Conservation (phyloP, 306 rosid species). For the Malus sieversii region DNA sequence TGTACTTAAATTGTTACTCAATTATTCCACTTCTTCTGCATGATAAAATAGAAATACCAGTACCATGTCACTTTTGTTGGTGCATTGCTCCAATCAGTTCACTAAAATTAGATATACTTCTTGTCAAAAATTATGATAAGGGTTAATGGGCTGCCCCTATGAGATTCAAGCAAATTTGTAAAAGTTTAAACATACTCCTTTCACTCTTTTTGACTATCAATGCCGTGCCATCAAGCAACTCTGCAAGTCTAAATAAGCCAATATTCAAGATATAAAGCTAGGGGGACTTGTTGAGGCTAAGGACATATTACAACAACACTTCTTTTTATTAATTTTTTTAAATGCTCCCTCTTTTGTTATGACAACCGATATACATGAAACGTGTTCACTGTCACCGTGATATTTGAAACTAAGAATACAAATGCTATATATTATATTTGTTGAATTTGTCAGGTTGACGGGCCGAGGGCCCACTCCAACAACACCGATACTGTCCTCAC, state of each 20-base stretch:
- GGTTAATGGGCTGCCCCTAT: background rate
- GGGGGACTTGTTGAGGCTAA: background rate
- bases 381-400: too few species aligned
- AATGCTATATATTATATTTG: too few species aligned
- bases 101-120: background rate
- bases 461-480: too few species aligned
- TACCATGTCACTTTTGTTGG: constrained; percentile 1
- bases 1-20: background rate
- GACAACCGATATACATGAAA: too few species aligned
- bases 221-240: constrained; percentile 15
- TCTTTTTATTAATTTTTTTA: background rate
- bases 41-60: background rate
- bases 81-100: background rate
- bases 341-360: background rate
- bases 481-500: too few species aligned
- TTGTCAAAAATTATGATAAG: background rate
- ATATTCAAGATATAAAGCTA: background rate
- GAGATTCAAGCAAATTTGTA: background rate
- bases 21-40: background rate
- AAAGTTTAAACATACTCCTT: background rate
- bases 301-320: background rate
- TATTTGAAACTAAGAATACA: too few species aligned
- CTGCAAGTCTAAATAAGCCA: background rate
- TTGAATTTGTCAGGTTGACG: too few species aligned
- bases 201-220: background rate